Percentiles rank a stretch among this genome's conserved stretches.
Conservation (phyloP, 306 rosid species). For the Acacia melanoxylon region DNA sequence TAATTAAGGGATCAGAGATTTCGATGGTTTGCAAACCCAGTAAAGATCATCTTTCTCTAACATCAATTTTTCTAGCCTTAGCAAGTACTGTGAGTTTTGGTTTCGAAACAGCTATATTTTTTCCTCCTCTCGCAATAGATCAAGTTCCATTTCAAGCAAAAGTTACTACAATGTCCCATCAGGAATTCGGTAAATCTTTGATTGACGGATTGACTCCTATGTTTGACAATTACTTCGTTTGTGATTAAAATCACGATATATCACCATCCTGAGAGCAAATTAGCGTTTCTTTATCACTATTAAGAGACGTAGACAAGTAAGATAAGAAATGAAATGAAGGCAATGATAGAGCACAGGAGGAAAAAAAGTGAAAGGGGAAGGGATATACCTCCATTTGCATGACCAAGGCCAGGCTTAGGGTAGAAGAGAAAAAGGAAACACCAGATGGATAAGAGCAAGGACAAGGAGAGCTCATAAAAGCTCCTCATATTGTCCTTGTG, state of each 20-base stretch:
- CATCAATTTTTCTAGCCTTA: background rate
- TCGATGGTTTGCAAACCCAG: background rate
- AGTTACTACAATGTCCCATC: background rate
- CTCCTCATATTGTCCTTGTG: conserved; percentile 29
- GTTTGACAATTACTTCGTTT: background rate
- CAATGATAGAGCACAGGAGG: background rate
- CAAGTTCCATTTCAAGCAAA: background rate
- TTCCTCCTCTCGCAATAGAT: background rate
- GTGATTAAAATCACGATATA: background rate
- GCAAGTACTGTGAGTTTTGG: background rate
- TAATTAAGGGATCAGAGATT: background rate
- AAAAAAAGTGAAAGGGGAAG: background rate
- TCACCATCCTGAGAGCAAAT: background rate
- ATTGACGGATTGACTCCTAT: background rate
- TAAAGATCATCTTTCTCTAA: background rate
- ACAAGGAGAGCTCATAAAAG: conserved; percentile 63
- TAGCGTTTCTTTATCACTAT: background rate
- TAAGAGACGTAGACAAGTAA: background rate
- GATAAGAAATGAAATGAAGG: background rate
- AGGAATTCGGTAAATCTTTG: background rate
- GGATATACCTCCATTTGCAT: conserved; percentile 53
- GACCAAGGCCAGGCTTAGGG: conserved; percentile 57
- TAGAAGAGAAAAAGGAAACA: conserved; percentile 62
- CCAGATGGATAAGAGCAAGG: conserved; percentile 66
- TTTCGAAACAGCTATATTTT: background rate